Conservation (phyloP, 192 early-diverging fungal species). For the Coemansia sp. region DNA sequence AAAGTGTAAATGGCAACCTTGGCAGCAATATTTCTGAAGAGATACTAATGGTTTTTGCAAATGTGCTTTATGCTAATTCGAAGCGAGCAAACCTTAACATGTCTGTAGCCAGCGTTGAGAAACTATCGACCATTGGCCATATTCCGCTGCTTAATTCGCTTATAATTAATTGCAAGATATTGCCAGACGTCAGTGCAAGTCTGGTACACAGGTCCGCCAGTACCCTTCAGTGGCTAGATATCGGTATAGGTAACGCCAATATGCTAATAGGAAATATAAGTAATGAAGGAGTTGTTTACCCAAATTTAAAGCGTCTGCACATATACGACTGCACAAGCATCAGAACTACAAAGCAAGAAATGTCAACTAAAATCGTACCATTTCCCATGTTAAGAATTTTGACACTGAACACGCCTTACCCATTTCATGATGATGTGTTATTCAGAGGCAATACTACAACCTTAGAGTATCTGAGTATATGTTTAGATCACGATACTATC, state of each 20-base stretch:
- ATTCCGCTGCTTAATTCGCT: not conserved
- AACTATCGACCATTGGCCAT: not conserved
- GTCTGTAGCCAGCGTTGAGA: not conserved
- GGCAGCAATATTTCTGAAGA: not conserved
- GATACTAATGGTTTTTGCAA: not conserved
- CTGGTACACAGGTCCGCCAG: not conserved
- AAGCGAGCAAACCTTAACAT: not conserved
- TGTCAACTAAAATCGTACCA: not conserved
- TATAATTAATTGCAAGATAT: not conserved
- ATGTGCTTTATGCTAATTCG: not conserved
- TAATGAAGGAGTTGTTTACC: not conserved
- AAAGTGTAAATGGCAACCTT: no score
- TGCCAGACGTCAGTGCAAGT: not conserved
- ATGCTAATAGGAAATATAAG: not conserved
- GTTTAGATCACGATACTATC: not conserved
- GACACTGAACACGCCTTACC: not conserved
- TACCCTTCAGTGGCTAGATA: not conserved
- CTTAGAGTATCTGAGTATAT: not conserved
- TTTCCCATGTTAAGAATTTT: not conserved
- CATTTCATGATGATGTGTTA: constrained; percentile 5
- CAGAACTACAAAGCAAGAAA: not conserved
- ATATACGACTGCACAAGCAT: not conserved
- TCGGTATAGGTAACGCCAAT: not conserved
- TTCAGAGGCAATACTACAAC: constrained; percentile 7
- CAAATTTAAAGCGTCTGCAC: not conserved